phyloP scores from a whole-genome alignment of 805 yeast species.

The Monosporozyma siamensis region DNA sequence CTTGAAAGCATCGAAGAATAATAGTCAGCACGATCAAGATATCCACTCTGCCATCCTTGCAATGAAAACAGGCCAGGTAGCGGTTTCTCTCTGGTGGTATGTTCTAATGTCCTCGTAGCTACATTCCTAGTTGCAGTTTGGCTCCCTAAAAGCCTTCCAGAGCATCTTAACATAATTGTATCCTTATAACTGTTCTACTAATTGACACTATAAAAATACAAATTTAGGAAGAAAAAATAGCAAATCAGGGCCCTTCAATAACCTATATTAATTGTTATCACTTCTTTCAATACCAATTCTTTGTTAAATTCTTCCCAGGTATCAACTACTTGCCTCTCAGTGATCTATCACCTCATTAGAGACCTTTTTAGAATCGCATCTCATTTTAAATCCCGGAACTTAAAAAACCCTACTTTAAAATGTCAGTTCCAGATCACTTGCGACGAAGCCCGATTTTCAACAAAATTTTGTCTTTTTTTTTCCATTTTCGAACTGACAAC shows the following conservation, averaged over 20 bases:
- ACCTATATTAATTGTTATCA: too few relatives aligned
- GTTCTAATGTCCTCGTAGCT: background rate
- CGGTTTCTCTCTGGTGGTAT: background rate
- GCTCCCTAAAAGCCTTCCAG: background rate
- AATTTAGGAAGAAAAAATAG: too few relatives aligned
- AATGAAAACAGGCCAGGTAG: conserved; percentile 42
- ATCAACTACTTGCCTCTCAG: too few relatives aligned
- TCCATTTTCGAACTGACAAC: too few relatives aligned
- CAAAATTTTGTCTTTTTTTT: background rate
- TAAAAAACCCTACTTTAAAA: background rate
- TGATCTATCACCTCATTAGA: background rate
- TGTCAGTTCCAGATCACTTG: background rate
- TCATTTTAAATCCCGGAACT: too few relatives aligned
- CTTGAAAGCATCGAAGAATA: conserved; percentile 36
- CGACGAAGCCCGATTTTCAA: background rate
- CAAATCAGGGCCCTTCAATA: too few relatives aligned
- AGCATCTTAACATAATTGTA: background rate
- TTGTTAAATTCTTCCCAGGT: too few relatives aligned
- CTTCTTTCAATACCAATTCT: too few relatives aligned
- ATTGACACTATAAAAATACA: background rate
- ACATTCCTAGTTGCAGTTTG: background rate
- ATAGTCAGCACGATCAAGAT: conserved; percentile 37
- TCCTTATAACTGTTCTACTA: background rate
- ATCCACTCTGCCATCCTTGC: conserved; percentile 41
- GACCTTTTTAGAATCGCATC: background rate